Evolutionary conservation across 352 stramenopile species (phyloP), one percentile per base, ranked within the genome.

Genomic region (Elongisporangium undulatum): DNA sequence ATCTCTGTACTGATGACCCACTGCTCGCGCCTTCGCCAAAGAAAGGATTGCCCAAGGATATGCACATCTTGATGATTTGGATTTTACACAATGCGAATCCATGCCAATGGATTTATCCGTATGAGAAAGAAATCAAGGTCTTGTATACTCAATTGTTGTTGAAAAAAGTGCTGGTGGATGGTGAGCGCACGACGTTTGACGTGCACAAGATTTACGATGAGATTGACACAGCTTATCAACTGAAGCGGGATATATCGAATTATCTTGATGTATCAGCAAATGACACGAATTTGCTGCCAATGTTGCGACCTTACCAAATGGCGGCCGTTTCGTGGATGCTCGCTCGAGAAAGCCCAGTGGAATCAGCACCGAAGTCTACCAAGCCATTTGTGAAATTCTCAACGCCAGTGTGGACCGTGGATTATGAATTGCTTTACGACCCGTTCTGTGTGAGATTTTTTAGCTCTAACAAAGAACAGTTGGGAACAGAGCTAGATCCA

Each of bases 271-370:
- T 45, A 53, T 17, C 26, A 53, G 55, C 48, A 38, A 41, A 29
- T 23, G 29, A 54, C 55, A 49, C 61, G 4, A 55, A 67, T 51
- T 64, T 97, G 34, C 62, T 94, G 4, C 90, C 92, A 20, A 95
- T 71, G 6, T 74, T 99, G n/a, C 72, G 99, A 2, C 86, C 89
- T 22, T 99, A 99, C 75, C 97, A 99, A 69, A 79, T 96, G 48
- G 97, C 99, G 62, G 97, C 96, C 0, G 79, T 98, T 16, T 96
- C 85, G 9, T 99, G 97, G 97, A 94, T 92, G 85, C 56, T 87
- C 1, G 59, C 62, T 19, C 91, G 98, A 67, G 97, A 99, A 69
- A 49, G 39, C 20, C 8, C 6, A 21, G 26, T 55, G 23, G 24
- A 50, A 7, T 17, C 49, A 17, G 2, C 69, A n/a, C 21, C 55